Conservation (phyloP, 2,329 filamentous ascomycete species). For the Purpureocillium takamizusanense region DNA sequence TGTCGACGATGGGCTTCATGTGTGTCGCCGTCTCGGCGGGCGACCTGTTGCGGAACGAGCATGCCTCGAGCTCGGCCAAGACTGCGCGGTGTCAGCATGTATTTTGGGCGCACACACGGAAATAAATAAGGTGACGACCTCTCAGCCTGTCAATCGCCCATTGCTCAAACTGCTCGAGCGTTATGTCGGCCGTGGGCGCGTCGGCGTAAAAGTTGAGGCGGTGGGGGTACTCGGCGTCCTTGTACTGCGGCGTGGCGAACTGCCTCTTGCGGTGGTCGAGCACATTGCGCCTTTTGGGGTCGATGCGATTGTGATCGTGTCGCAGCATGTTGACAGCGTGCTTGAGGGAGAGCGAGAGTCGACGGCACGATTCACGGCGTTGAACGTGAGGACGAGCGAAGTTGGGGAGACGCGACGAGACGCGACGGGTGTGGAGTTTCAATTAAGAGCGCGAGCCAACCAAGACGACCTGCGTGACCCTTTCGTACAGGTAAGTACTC, state of each 20-base stretch:
- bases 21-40: slow-evolving; percentile 73
- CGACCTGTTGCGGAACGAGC: slow-evolving; percentile 85
- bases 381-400: not conserved
- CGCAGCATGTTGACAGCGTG: slow-evolving; percentile 32
- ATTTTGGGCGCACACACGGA: too few species aligned
- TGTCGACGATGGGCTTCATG: slow-evolving; percentile 79
- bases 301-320: slow-evolving; percentile 43
- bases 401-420: not conserved
- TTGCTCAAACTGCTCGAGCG: slow-evolving; percentile 94
- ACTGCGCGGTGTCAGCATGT: slow-evolving; percentile 37
- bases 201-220: slow-evolving; percentile 87
- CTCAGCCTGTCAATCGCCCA: slow-evolving; percentile 92
- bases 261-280: slow-evolving; percentile 79
- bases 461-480: too few species aligned
- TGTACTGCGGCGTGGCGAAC: slow-evolving; percentile 69
- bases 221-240: slow-evolving; percentile 70
- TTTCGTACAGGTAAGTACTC: too few species aligned
- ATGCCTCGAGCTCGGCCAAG: slow-evolving; percentile 82
- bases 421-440: not conserved
- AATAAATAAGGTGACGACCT: slow-evolving; percentile 46
- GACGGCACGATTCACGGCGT: not conserved
- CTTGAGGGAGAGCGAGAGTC: not conserved
- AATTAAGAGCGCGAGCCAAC: too few species aligned
- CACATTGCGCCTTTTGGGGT: slow-evolving; percentile 65
- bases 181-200: slow-evolving; percentile 88